Percentiles rank a stretch among this genome's conserved stretches.
These are phyloP conservation scores for Debaryomyces prosopidis DNA, from an alignment of 805 yeast species.

Conservation along the genomic window DNA sequence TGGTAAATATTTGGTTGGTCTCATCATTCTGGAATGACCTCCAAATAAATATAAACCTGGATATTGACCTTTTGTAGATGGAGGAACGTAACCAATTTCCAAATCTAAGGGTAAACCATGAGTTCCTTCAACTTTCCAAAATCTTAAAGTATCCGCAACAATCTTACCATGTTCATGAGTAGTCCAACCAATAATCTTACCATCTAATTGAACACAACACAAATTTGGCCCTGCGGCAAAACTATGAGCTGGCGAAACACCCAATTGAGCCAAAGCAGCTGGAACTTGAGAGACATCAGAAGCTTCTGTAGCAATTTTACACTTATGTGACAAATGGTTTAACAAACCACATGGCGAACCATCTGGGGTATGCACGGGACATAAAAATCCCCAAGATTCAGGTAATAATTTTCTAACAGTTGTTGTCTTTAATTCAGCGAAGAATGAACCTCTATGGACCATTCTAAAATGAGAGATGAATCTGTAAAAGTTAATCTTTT, in stretches of 20 bases:
- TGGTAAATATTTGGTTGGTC: conserved; percentile 93
- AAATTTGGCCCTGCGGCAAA: conserved; percentile 85
- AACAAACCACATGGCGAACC: conserved; percentile 98
- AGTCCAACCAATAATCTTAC: conserved; percentile 91
- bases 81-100: conserved; percentile 95
- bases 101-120: conserved; percentile 80
- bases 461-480: conserved; percentile 98
- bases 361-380: conserved; percentile 99
- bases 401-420: conserved; percentile 95
- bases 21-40: conserved; percentile 91
- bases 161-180: conserved; percentile 83
- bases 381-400: conserved; percentile 98
- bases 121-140: conserved; percentile 84
- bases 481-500: conserved; percentile 94
- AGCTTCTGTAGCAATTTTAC: conserved; percentile 77
- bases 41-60: conserved; percentile 94
- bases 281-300: conserved; percentile 77
- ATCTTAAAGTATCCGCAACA: conserved; percentile 87
- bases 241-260: conserved; percentile 78
- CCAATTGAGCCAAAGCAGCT: conserved; percentile 62
- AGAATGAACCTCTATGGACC: conserved; percentile 99
- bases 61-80: conserved; percentile 93
- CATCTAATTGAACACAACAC: conserved; percentile 92
- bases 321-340: conserved; percentile 95
- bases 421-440: conserved; percentile 96